Percentiles rank a stretch among this genome's conserved stretches.
Conservation (phyloP, 352 stramenopile genomes). For the Pythium grandisporangium region DNA sequence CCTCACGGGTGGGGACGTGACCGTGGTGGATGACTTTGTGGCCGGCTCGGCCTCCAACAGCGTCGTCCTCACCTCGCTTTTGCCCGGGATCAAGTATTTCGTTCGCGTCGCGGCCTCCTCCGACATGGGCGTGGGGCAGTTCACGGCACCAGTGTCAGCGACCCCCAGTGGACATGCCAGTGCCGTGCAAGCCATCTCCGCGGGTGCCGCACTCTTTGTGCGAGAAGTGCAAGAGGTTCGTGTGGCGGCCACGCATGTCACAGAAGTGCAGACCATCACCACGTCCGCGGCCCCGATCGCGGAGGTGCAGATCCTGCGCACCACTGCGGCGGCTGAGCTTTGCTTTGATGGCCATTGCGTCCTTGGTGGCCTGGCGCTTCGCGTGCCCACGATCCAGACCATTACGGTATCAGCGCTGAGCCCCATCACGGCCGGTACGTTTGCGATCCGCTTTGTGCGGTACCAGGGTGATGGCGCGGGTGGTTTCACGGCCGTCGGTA, state of each 20-base stretch:
- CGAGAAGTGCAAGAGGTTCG: slow-evolving; percentile 65
- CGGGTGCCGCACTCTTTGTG: slow-evolving; percentile 47
- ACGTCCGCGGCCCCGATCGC: slow-evolving; percentile 50
- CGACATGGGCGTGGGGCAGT: slow-evolving; percentile 40
- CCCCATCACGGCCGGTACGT: slow-evolving; percentile 39
- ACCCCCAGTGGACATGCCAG: slow-evolving; percentile 37
- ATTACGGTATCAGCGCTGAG: slow-evolving; percentile 44
- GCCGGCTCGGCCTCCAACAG: slow-evolving; percentile 35
- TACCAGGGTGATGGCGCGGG: slow-evolving; percentile 16
- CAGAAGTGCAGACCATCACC: slow-evolving; percentile 54
- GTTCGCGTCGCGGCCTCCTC: slow-evolving; percentile 49
- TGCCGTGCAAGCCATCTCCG: slow-evolving; percentile 34
- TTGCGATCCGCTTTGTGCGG: slow-evolving; percentile 32
- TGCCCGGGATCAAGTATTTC: slow-evolving; percentile 61
- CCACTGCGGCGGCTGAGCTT: slow-evolving; percentile 24
- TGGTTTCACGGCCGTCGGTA: slow-evolving; percentile 17
- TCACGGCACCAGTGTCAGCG: slow-evolving; percentile 22
- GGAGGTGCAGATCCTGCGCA: slow-evolving; percentile 66
- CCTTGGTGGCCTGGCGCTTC: slow-evolving; percentile 44
- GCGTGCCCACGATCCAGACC: slow-evolving; percentile 64
- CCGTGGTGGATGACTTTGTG: slow-evolving; percentile 22
- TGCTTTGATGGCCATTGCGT: slow-evolving; percentile 48
- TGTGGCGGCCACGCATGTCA: slow-evolving; percentile 52
- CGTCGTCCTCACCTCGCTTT: slow-evolving; percentile 35
- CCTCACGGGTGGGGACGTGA: slow-evolving; percentile 18